phyloP scores from a whole-genome alignment of 208 protist species.

The Acanthamoeba rhysodes region DNA sequence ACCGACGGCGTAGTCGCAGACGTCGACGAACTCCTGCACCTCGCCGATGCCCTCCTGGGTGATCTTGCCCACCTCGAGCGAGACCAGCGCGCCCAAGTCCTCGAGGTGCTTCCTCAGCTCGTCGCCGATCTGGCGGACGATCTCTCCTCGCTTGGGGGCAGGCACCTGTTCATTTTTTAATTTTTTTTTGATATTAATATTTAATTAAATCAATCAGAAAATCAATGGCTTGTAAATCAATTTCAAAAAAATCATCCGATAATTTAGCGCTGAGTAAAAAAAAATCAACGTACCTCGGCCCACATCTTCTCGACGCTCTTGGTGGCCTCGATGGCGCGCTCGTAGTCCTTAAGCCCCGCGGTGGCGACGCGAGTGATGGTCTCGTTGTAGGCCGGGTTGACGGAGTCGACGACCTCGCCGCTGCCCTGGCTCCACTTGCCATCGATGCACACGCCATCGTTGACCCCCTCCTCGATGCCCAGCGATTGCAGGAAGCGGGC shows the following conservation, averaged over 20 bases:
- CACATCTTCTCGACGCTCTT: conserved; percentile 35
- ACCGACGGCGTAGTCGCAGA: conserved; percentile 92
- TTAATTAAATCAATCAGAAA: neutral
- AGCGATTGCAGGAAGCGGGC: conserved; percentile 16
- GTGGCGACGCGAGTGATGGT: conserved; percentile 1
- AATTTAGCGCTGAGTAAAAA: neutral
- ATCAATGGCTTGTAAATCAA: neutral
- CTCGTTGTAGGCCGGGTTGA: conserved; percentile 30
- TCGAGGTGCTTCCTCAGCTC: conserved; percentile 84
- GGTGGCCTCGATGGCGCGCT: conserved; percentile 10
- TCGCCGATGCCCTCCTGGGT: conserved; percentile 89
- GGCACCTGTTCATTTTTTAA: conserved; percentile 73
- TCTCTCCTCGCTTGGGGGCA: conserved; percentile 90
- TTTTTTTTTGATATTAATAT: neutral
- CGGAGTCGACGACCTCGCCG: neutral
- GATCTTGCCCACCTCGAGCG: conserved; percentile 93
- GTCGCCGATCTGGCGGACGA: conserved; percentile 90
- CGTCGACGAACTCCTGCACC: conserved; percentile 93
- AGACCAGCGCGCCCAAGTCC: conserved; percentile 87
- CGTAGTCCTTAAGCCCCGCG: neutral
- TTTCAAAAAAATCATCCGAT: neutral
- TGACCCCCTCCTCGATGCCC: conserved; percentile 15
- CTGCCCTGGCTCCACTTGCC: conserved; percentile 58
- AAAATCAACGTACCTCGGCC: conserved; percentile 12
- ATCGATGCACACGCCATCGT: conserved; percentile 43